Conservation (phyloP, 2,329 filamentous ascomycete genomes). For the Neopestalotiopsis sp. region DNA sequence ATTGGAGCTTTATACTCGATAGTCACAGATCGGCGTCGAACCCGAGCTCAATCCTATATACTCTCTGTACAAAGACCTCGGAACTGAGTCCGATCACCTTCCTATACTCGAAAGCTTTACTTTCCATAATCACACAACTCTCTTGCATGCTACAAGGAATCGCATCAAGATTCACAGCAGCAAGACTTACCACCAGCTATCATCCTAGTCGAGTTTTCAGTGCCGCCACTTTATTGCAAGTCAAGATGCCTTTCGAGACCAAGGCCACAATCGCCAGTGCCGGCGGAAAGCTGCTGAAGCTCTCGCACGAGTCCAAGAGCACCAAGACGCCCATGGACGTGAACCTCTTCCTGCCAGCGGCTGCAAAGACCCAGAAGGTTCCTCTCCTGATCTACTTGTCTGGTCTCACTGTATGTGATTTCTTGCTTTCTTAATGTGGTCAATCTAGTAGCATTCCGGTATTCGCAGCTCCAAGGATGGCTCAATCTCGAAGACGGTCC, state of each 20-base stretch:
- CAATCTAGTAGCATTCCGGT: not conserved
- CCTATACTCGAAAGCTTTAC: not conserved
- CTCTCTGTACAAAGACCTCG: not conserved
- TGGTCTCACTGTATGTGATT: conserved; percentile 67
- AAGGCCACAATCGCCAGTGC: conserved; percentile 90
- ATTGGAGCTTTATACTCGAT: not conserved
- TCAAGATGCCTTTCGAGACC: conserved; percentile 81
- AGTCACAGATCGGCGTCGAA: not conserved
- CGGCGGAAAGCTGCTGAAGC: conserved; percentile 93
- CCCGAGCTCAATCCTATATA: not conserved
- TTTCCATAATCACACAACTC: not conserved
- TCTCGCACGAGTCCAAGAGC: conserved; percentile 79
- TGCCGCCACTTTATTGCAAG: not conserved
- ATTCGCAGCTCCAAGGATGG: too few species aligned
- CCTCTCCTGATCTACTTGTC: conserved; percentile 93
- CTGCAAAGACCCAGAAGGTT: conserved; percentile 67
- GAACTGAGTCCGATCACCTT: not conserved
- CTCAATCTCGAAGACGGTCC: too few species aligned
- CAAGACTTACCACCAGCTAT: not conserved
- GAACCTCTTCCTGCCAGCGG: conserved; percentile 87
- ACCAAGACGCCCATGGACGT: conserved; percentile 90
- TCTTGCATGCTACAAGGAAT: not conserved
- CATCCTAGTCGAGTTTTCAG: not conserved
- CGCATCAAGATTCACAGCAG: not conserved
- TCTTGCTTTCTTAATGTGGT: not conserved